Evolutionary conservation across 1,284 basidiomycete genomes (phyloP).

Genomic region (Stygiomarasmius scandens): DNA sequence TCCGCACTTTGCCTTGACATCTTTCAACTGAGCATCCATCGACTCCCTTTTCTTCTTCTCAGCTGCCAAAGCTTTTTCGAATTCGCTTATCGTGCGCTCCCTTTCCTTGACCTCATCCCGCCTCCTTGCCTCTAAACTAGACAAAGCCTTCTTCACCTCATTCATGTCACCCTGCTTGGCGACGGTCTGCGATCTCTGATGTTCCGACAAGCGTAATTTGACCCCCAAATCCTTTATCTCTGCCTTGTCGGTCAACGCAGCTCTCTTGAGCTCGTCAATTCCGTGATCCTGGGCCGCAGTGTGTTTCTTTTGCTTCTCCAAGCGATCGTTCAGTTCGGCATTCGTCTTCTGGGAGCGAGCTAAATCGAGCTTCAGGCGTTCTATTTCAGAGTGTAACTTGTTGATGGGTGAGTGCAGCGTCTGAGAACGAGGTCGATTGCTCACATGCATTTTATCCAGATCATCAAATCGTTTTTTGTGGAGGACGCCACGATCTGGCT

Average conservation of each 20-base stretch:
- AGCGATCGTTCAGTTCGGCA: slow-evolving; percentile 55
- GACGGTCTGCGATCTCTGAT: slow-evolving; percentile 54
- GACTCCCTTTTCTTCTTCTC: slow-evolving; percentile 56
- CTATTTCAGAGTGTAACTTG: slow-evolving; percentile 63
- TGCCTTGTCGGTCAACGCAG: slow-evolving; percentile 48
- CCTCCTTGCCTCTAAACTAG: slow-evolving; percentile 49
- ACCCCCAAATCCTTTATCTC: slow-evolving; percentile 65
- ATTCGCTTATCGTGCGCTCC: slow-evolving; percentile 55
- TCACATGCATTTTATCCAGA: slow-evolving; percentile 65
- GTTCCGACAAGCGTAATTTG: slow-evolving; percentile 62
- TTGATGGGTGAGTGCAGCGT: slow-evolving; percentile 5
- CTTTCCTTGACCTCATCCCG: slow-evolving; percentile 56
- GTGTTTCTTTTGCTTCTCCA: slow-evolving; percentile 67
- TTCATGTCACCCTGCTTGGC: slow-evolving; percentile 53
- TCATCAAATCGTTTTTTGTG: slow-evolving; percentile 72
- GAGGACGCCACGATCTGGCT: slow-evolving; percentile 33
- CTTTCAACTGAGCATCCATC: slow-evolving; percentile 46
- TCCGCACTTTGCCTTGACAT: slow-evolving; percentile 41
- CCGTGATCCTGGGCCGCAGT: slow-evolving; percentile 54
- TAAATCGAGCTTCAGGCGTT: slow-evolving; percentile 60
- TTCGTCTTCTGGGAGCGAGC: slow-evolving; percentile 48
- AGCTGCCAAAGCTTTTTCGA: slow-evolving; percentile 51
- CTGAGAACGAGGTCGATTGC: not conserved
- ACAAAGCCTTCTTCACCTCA: slow-evolving; percentile 56
- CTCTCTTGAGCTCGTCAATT: slow-evolving; percentile 61